Evolutionary conservation across 1,139 yeast genomes (phyloP).

Genomic region (Wickerhamomyces sp.): DNA sequence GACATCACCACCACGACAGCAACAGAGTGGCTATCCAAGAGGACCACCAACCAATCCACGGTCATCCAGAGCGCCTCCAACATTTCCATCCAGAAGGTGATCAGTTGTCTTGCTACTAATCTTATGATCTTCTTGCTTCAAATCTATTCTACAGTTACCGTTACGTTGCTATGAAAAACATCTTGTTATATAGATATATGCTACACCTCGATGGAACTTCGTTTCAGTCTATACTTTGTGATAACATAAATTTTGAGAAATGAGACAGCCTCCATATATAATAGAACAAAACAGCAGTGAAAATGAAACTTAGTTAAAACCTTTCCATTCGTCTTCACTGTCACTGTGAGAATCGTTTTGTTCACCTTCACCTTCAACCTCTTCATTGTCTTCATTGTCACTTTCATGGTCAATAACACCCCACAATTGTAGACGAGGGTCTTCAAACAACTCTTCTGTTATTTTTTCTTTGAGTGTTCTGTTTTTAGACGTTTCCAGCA

Average conservation of each 20-base stretch:
- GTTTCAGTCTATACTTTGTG: too few species aligned
- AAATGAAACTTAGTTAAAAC: conserved; percentile 39
- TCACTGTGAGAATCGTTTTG: conserved; percentile 37
- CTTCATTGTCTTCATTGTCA: conserved; percentile 23
- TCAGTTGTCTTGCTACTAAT: too few species aligned
- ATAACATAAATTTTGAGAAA: too few species aligned
- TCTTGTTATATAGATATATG: too few species aligned
- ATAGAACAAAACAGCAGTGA: too few species aligned
- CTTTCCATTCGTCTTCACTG: conserved; percentile 51
- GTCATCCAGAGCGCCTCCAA: not conserved
- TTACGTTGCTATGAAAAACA: too few species aligned
- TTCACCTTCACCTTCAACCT: conserved; percentile 24
- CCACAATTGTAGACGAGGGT: conserved; percentile 63
- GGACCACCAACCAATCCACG: too few species aligned
- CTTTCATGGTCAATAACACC: conserved; percentile 36
- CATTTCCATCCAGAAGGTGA: not conserved
- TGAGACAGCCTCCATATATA: too few species aligned
- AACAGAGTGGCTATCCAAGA: too few species aligned
- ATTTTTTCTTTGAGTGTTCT: conserved; percentile 67
- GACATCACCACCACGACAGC: conserved; percentile 1
- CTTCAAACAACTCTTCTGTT: conserved; percentile 59
- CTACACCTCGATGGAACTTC: too few species aligned
- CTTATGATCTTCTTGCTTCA: too few species aligned
- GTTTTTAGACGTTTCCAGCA: conserved; percentile 43
- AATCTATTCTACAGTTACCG: too few species aligned